These are phyloP conservation scores for Ceratopteris richardii DNA, from an alignment of 75 land plant genomes.

Conservation along the genomic window DNA sequence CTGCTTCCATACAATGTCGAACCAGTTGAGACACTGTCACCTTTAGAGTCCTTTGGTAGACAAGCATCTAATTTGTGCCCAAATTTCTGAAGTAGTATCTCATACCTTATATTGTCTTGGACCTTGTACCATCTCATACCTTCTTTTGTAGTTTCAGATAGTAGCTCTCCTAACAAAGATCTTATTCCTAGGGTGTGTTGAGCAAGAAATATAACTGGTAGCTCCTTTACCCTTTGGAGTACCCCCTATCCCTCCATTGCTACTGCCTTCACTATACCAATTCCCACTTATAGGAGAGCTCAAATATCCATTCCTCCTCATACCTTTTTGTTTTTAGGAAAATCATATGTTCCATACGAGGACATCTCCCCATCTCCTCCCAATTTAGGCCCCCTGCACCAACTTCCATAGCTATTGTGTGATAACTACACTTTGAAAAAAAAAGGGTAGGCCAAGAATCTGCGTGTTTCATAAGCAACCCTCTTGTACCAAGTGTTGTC, in stretches of 20 bases:
- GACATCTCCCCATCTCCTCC: background rate
- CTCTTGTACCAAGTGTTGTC: too few relatives aligned
- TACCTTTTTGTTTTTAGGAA: background rate
- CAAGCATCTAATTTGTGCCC: conserved; percentile 86
- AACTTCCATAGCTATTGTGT: too few relatives aligned
- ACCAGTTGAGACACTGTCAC: conserved; percentile 23
- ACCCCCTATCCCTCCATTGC: background rate
- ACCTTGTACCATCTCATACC: too few relatives aligned
- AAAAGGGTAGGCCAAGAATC: too few relatives aligned
- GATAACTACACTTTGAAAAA: too few relatives aligned
- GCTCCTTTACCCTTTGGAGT: background rate
- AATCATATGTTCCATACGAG: background rate
- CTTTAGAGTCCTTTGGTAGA: conserved; percentile 76
- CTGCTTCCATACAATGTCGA: conserved; percentile 5
- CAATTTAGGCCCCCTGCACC: background rate
- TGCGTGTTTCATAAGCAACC: too few relatives aligned
- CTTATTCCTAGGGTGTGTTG: conserved; percentile 42
- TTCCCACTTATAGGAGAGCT: background rate
- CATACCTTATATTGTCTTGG: too few relatives aligned
- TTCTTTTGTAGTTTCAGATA: conserved; percentile 79
- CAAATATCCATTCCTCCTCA: conserved; percentile 5
- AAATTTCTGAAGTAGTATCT: conserved; percentile 81
- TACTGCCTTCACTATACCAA: background rate
- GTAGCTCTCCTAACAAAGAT: conserved; percentile 94
- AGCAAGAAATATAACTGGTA: conserved; percentile 1